phyloP scores from a whole-genome alignment of 176 grass and related monocot genomes.

The Oryza coarctata region DNA sequence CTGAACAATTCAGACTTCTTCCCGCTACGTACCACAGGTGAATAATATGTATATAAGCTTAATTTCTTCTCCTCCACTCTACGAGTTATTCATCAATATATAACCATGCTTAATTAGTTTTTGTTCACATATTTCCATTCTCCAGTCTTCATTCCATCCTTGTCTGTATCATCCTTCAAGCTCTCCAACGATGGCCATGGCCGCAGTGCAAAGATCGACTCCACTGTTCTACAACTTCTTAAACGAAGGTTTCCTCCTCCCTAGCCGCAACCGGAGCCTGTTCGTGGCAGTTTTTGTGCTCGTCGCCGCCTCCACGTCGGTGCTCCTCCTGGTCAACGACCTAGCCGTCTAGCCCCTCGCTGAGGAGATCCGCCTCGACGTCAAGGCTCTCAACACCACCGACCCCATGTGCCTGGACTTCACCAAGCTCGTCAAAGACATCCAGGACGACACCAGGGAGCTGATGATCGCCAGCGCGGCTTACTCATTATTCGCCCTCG shows the following conservation, averaged over 20 bases:
- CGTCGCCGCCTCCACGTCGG: not conserved
- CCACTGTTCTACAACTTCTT: constrained; percentile 28
- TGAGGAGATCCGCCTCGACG: not conserved
- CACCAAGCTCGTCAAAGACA: not conserved
- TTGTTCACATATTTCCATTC: not conserved
- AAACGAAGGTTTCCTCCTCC: constrained; percentile 31
- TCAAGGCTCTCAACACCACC: not conserved
- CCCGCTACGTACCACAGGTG: too few species aligned
- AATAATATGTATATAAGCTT: too few species aligned
- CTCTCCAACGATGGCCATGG: constrained; percentile 18
- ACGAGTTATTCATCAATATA: too few species aligned
- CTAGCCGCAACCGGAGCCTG: constrained; percentile 13
- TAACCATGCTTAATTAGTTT: too few species aligned
- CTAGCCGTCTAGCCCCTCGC: not conserved
- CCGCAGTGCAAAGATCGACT: not conserved
- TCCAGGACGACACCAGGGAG: not conserved
- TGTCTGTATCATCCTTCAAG: too few species aligned
- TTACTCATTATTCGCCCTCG: not conserved
- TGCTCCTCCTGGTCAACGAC: not conserved
- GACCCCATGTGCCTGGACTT: not conserved
- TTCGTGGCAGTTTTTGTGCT: not conserved
- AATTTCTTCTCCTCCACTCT: too few species aligned
- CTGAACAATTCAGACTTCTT: too few species aligned
- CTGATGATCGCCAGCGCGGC: not conserved
- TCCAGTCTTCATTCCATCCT: not conserved